A percentile compares a stretch with the other conserved stretches of the same genome.
These are phyloP conservation scores for Vicia sativa DNA, from an alignment of 306 rosid species.

Conservation along the genomic window DNA sequence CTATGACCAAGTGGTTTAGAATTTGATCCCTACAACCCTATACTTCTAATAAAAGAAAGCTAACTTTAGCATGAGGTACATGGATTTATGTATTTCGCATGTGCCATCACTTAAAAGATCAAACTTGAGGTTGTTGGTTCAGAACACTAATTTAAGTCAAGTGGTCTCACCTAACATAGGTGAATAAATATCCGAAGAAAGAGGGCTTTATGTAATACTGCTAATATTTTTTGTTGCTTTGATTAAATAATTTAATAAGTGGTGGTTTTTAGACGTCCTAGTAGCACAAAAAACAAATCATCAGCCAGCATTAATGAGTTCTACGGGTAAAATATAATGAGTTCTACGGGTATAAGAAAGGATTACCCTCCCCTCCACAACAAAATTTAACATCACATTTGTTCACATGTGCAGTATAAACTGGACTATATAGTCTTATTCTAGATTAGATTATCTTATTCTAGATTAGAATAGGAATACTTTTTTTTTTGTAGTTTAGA, in stretches of 20 bases:
- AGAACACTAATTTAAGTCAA: neutral
- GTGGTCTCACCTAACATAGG: neutral
- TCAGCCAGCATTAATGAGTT: neutral
- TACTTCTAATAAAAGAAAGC: constrained; percentile 6
- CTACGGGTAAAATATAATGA: neutral
- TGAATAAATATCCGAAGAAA: neutral
- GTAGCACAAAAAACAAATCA: neutral
- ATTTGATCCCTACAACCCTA: neutral
- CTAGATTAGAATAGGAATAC: constrained; percentile 5
- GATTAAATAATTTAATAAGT: neutral
- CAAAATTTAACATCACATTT: neutral
- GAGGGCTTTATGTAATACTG: neutral
- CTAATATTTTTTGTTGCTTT: neutral
- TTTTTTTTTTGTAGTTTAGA: neutral
- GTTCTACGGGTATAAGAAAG: constrained; percentile 2
- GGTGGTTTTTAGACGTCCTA: neutral
- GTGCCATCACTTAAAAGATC: neutral
- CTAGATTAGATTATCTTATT: constrained; percentile 11
- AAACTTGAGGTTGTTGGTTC: neutral
- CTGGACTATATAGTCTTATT: neutral
- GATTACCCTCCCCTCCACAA: neutral
- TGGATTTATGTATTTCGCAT: neutral
- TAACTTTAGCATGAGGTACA: neutral
- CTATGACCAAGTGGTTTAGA: constrained; percentile 9
- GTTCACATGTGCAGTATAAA: constrained; percentile 5